A percentile compares a stretch with the other conserved stretches of the same genome.
phyloP scores from a whole-genome alignment of 2,329 filamentous ascomycete species.

The Fusarium citri region DNA sequence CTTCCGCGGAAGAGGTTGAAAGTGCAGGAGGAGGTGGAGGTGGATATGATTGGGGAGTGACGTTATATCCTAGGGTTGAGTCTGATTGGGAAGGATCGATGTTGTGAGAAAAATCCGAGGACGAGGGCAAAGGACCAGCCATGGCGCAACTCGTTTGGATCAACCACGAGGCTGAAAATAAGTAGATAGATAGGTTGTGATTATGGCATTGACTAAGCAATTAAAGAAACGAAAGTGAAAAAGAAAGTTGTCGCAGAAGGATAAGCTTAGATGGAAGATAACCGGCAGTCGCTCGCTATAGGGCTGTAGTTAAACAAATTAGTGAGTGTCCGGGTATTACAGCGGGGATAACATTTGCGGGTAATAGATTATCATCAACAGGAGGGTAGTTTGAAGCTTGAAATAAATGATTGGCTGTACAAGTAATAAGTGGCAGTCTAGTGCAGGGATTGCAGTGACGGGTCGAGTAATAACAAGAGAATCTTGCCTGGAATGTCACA shows the following conservation, averaged over 20 bases:
- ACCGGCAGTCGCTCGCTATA: not conserved
- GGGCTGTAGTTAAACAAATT: slow-evolving; percentile 22
- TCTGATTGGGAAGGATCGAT: slow-evolving; percentile 47
- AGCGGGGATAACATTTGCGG: not conserved
- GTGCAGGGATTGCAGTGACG: slow-evolving; percentile 21
- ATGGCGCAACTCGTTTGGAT: slow-evolving; percentile 41
- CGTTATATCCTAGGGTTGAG: slow-evolving; percentile 20
- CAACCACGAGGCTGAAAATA: slow-evolving; percentile 4
- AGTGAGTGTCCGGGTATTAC: slow-evolving; percentile 5
- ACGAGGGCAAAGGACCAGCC: slow-evolving; percentile 49
- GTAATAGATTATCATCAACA: slow-evolving; percentile 18
- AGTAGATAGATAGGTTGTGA: slow-evolving; percentile 29
- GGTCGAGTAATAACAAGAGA: slow-evolving; percentile 4
- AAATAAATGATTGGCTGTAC: slow-evolving; percentile 23
- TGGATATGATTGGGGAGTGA: slow-evolving; percentile 33
- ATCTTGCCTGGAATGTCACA: slow-evolving; percentile 9
- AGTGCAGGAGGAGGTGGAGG: slow-evolving; percentile 12
- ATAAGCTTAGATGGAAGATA: slow-evolving; percentile 1
- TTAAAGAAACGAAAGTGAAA: not conserved
- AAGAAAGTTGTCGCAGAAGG: not conserved
- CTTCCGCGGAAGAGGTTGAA: slow-evolving; percentile 15
- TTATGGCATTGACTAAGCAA: slow-evolving; percentile 4
- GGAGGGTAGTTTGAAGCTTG: not conserved
- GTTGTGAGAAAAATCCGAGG: slow-evolving; percentile 46
- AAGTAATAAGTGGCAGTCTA: not conserved